These are phyloP conservation scores for Zostera marina DNA, from an alignment of 116 monocot species.

Conservation along the genomic window DNA sequence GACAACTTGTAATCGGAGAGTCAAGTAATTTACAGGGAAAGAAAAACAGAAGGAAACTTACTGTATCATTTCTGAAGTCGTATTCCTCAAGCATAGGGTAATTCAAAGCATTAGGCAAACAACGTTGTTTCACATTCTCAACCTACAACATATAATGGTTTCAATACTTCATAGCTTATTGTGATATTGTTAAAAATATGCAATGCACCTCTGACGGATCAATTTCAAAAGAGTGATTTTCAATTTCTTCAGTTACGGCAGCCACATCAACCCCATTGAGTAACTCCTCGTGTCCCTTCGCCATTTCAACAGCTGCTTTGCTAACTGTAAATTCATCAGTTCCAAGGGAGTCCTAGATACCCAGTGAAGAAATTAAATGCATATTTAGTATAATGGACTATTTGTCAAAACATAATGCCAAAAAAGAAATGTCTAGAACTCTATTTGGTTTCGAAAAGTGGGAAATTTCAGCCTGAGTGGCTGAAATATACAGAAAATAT, in stretches of 20 bases:
- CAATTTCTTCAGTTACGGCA: constrained; percentile 88
- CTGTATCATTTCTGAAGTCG: no score
- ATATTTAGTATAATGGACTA: neutral
- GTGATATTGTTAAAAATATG: neutral
- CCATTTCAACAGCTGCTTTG: constrained; percentile 50
- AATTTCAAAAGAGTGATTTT: constrained; percentile 94
- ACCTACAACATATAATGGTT: constrained; percentile 29
- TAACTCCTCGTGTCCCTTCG: constrained; percentile 55
- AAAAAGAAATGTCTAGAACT: neutral
- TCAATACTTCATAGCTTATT: neutral
- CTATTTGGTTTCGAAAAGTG: neutral
- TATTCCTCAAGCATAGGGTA: constrained; percentile 35
- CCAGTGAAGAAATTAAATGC: neutral
- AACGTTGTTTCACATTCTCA: constrained; percentile 92
- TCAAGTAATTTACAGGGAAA: neutral
- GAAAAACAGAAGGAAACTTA: constrained; percentile 24
- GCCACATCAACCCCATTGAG: constrained; percentile 63
- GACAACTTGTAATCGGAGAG: no score
- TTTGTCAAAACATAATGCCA: neutral
- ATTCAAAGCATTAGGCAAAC: constrained; percentile 93
- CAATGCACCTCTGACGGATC: constrained; percentile 63
- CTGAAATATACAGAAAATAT: no score
- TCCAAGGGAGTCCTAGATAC: constrained; percentile 33
- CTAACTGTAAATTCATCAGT: constrained; percentile 59
- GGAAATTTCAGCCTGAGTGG: neutral